Conservation (phyloP, 192 early-diverging fungal species). For the Diversispora epigaea region DNA sequence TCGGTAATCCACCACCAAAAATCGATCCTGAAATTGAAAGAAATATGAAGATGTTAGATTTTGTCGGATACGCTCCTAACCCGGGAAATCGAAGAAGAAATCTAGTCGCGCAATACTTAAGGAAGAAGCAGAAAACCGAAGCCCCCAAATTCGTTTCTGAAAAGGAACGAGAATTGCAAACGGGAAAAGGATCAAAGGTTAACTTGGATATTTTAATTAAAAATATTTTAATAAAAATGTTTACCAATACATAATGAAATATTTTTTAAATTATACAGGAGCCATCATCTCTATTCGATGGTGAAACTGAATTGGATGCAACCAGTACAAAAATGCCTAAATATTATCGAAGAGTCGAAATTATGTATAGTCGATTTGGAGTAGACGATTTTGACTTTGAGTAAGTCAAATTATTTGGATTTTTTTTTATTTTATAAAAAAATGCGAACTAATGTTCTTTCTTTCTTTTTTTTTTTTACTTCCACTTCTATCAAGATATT, state of each 20-base stretch:
- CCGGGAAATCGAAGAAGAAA: constrained; percentile 76
- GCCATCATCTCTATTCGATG: constrained; percentile 21
- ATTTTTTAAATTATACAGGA: not conserved
- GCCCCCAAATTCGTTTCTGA: constrained; percentile 79
- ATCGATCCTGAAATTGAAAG: constrained; percentile 76
- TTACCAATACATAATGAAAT: not conserved
- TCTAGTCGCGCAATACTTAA: constrained; percentile 56
- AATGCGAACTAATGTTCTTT: not conserved
- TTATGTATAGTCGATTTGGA: constrained; percentile 90
- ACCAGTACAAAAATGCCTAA: constrained; percentile 57
- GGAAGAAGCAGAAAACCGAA: constrained; percentile 43
- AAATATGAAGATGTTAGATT: constrained; percentile 86
- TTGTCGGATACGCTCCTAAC: constrained; percentile 93
- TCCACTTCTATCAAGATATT: constrained; percentile 53
- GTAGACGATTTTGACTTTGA: constrained; percentile 99
- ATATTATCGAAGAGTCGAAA: constrained; percentile 75
- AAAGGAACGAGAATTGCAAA: constrained; percentile 70
- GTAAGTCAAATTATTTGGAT: constrained; percentile 31
- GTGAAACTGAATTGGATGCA: constrained; percentile 42
- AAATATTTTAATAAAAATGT: not conserved
- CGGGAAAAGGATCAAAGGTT: constrained; percentile 42
- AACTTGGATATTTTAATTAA: constrained; percentile 1
- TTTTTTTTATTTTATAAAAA: not conserved
- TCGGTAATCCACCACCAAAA: constrained; percentile 67
- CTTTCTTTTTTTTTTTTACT: not conserved